These are phyloP conservation scores for Chlamydomonas schloesseri DNA, from an alignment of 139 green algal genomes.

Conservation along the genomic window DNA sequence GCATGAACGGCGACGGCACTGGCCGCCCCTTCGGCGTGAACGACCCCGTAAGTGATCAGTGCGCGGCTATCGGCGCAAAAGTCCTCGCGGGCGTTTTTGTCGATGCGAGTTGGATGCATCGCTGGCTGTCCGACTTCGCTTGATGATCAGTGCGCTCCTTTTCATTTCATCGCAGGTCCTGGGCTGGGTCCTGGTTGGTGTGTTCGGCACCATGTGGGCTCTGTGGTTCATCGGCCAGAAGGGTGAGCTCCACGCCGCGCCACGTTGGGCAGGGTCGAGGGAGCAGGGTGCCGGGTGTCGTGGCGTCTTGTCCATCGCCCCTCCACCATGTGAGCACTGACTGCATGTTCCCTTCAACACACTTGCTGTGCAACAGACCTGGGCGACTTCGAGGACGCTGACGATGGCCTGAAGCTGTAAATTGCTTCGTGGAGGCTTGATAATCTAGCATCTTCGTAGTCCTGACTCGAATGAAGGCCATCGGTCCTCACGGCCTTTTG, in stretches of 20 bases:
- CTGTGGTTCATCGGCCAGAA: constrained; percentile 65
- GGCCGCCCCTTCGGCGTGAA: constrained; percentile 75
- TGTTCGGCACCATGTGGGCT: constrained; percentile 66
- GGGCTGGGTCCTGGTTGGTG: constrained; percentile 65
- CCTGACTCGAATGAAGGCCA: not conserved
- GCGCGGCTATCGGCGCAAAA: not conserved
- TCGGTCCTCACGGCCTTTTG: too few relatives aligned
- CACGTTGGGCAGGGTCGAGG: not conserved
- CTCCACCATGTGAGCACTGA: not conserved
- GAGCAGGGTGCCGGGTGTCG: too few relatives aligned
- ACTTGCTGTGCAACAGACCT: constrained; percentile 25
- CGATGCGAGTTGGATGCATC: not conserved
- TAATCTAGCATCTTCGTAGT: not conserved
- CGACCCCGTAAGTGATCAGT: constrained; percentile 50
- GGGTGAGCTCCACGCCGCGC: not conserved
- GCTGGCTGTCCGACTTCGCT: too few relatives aligned
- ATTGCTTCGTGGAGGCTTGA: not conserved
- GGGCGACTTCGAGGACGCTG: constrained; percentile 52
- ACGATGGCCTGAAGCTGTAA: constrained; percentile 60
- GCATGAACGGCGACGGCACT: constrained; percentile 81
- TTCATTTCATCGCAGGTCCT: too few relatives aligned
- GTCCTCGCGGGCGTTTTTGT: too few relatives aligned
- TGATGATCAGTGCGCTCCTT: too few relatives aligned
- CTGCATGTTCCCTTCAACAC: not conserved
- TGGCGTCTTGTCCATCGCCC: not conserved